Evolutionary conservation across 1,284 basidiomycete genomes (phyloP), one percentile per base, ranked within the genome.

Genomic region (Ustilago esculenta): DNA sequence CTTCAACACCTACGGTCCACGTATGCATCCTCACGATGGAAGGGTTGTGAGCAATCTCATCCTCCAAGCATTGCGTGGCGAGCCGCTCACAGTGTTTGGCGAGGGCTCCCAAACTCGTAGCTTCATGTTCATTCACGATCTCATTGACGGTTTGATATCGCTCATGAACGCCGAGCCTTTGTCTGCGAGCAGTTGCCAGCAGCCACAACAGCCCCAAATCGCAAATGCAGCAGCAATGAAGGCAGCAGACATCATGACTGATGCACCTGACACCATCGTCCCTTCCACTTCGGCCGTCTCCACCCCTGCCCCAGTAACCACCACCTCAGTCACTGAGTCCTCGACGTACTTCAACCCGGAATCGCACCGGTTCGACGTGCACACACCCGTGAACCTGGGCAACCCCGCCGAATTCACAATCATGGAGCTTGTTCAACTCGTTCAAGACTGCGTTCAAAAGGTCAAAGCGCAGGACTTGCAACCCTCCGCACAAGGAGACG

Each of bases 1-100:
- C 45, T 77, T 77, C 44, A 77, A 77, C 41, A 76, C 73, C 5
- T 75, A 60, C 15, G 56, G 52, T 17, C 81, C 82, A 1, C 49
- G 82, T 37, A 94, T 96, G 94, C 94, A 95, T 85, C 92, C 94
- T 2, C 88, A 89, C 80, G 95, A 98, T 80, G 95, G 95, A 21
- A 90, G 95, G 57, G 93, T 98, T 57, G 95, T 98, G 30, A 95
- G 92, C 80, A 98, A 98, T 85, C 97, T 98, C 83, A 95, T 97
- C 81, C 90, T 97, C 52, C 94, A 97, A 79, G 95, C 94, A 9
- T 88, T 98, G 56, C 90, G 90, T 75, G 94, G 93, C 46, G 90
- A 98, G 84, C 91, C 96, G 82, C 89, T 98, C 86, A 96, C 94
- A 44, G 90, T 98, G 42, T 98, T 97, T 84, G 95, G 95, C 46